Base-by-base conservation (phyloP, 1,284 basidiomycete genomes). In the Irpex sp. region DNA sequence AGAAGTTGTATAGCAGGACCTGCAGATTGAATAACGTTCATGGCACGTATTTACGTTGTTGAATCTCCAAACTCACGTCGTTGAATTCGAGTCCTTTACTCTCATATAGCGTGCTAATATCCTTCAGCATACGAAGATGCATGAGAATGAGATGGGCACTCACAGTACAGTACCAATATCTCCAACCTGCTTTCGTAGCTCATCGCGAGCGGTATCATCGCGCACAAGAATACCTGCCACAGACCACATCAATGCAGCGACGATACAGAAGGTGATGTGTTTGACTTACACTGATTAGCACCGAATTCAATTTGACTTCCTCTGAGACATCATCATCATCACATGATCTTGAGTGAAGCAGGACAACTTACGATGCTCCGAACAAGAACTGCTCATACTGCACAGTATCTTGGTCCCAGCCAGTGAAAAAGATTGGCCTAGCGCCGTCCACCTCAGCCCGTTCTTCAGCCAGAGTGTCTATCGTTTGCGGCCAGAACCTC, bases 11-110 rank as follows among this genome's bases (percentile, higher is more conserved):
- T 1, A 94, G 76, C 2, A 94, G 81, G 3, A 94, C 92, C 91
- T 94, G 20, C 2, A 38, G 32, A 38, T 38, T 38, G 6, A 38
- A 38, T 38, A 38, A 38, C 32, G 32, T 38, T 38, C 7, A 3
- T 38, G 32, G 32, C 32, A 38, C 32, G 32, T 7, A 2, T 2
- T 38, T 38, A 7, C 32, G 32, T 38, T 38, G 3, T 38, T 7
- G 3, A 38, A 24, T 15, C 3, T 65, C 22, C 42, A 4, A 45
- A 76, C 85, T 69, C 72, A 92, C 91, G 70, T 94, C 92, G 74
- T 93, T 87, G 76, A 94, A 94, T 76, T 94, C 93, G 0, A 94
- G 81, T 0, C 93, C 93, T 78, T 94, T 94, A 83, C 88, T 90
- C 67, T 94, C 91, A 72, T 92, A 92, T 0, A 94, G 78, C 0